These are phyloP conservation scores for Batkoa obscura DNA, from an alignment of 371 early-diverging fungal species.

Conservation along the genomic window DNA sequence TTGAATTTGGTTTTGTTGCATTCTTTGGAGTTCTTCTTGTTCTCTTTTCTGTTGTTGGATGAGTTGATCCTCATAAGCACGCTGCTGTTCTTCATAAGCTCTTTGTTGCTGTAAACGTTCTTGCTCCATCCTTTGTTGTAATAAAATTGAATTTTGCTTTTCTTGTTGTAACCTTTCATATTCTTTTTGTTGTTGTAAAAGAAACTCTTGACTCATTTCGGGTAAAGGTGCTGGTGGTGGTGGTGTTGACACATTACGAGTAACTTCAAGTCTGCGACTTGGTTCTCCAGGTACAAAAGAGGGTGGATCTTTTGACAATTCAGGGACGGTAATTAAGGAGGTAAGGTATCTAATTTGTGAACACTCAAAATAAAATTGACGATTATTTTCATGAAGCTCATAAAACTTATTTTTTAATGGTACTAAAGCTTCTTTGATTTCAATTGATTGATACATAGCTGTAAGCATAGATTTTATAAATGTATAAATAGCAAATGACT, in stretches of 20 bases:
- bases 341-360: slow-evolving; percentile 76
- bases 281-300: neutral
- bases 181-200: slow-evolving; percentile 7
- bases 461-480: slow-evolving; percentile 86
- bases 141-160: slow-evolving; percentile 39
- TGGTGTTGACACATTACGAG: neutral
- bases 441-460: slow-evolving; percentile 80
- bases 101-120: slow-evolving; percentile 22
- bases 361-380: slow-evolving; percentile 83
- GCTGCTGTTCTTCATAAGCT: slow-evolving; percentile 14
- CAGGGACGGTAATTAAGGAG: slow-evolving; percentile 79
- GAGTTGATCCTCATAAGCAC: slow-evolving; percentile 42
- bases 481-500: slow-evolving; percentile 86
- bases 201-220: slow-evolving; percentile 7
- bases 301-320: slow-evolving; percentile 32
- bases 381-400: slow-evolving; percentile 59
- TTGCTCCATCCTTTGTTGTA: slow-evolving; percentile 34
- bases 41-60: slow-evolving; percentile 17
- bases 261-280: neutral
- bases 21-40: slow-evolving; percentile 37
- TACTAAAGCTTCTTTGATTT: slow-evolving; percentile 67
- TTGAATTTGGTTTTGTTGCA: slow-evolving; percentile 50
- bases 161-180: slow-evolving; percentile 44
- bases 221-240: slow-evolving; percentile 15
- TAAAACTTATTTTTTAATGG: slow-evolving; percentile 78